These are phyloP conservation scores for Nannochloropsis oceanica DNA, from an alignment of 108 stramenopile genomes.

Conservation along the genomic window DNA sequence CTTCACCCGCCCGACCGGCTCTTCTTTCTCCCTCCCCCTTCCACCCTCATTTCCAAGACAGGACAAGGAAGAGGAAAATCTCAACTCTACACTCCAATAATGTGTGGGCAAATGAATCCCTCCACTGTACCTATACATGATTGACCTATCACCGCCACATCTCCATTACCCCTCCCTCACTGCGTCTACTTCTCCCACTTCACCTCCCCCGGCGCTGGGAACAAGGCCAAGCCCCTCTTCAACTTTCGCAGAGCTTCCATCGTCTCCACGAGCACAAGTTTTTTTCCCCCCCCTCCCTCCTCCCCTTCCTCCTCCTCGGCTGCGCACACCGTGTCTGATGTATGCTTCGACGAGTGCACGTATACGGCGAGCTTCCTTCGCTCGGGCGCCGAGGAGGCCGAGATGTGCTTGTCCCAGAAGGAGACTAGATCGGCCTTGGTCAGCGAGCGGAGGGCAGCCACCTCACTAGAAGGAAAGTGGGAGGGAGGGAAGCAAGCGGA, in stretches of 20 bases:
- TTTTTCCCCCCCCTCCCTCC: too few relatives aligned
- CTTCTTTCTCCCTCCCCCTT: too few relatives aligned
- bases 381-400: not conserved
- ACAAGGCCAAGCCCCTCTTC: not conserved
- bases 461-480: not conserved
- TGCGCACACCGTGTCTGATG: not conserved
- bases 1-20: too few relatives aligned
- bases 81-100: too few relatives aligned
- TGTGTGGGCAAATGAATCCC: too few relatives aligned
- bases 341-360: not conserved
- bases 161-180: too few relatives aligned
- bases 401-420: not conserved
- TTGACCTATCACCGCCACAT: too few relatives aligned
- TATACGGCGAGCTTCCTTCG: not conserved
- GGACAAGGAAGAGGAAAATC: too few relatives aligned
- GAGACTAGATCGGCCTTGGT: not conserved
- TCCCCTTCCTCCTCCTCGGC: not conserved
- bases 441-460: not conserved
- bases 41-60: too few relatives aligned
- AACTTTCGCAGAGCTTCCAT: not conserved
- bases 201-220: not conserved
- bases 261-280: not conserved
- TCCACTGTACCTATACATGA: too few relatives aligned
- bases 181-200: too few relatives aligned
- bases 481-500: not conserved